Base-by-base conservation (phyloP, 225 moss, liverwort and hornwort genomes). In the Rhytidiadelphus loreus region DNA sequence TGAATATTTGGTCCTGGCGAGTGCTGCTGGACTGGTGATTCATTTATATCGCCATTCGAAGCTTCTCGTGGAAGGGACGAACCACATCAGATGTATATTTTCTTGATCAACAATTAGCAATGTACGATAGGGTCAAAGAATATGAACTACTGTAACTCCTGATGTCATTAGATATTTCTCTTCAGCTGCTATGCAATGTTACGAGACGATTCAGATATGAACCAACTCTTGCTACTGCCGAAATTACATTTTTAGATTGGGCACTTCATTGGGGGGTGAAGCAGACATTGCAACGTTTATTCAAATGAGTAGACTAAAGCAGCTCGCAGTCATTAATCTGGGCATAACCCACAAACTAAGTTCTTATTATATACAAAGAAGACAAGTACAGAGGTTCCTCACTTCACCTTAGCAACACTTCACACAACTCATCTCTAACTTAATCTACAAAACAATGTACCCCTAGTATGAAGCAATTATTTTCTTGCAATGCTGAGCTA, bases 321-420 rank as follows among this genome's bases (percentile, higher is more conserved):
- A 64, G 25, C 64, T 63, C 33, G 66, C 28, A 66, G 55, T 66
- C 55, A 68, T n/a, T 39, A 71, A 86, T 86, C 46, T 79, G 86
- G 77, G 85, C 71, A 90, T 71, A 70, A 59, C 62, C 81, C 77
- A 44, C 88, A 89, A 87, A 89, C 85, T 44, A 65, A 75, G 68
- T 83, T 59, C 75, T 75, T 52, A 76, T 75, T 75, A 78, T 89
- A 26, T 89, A 91, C 92, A 92, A 72, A 70, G 41, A 84, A 88
- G 72, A 74, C 33, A 60, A 87, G 55, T 80, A 87, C 66, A 88
- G 44, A 56, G 60, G 21, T 83, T 87, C 83, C 83, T 83, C 66
- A 13, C 68, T 69, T 70, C 85, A 88, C 63, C 77, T 65, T 48
- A 72, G 18, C 83, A 71, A 30, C 46, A 88, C 68, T 59, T n/a